A percentile compares a stretch with the other conserved stretches of the same genome.
phyloP scores from a whole-genome alignment of 345 rosid genomes.

The Brassica juncea region DNA sequence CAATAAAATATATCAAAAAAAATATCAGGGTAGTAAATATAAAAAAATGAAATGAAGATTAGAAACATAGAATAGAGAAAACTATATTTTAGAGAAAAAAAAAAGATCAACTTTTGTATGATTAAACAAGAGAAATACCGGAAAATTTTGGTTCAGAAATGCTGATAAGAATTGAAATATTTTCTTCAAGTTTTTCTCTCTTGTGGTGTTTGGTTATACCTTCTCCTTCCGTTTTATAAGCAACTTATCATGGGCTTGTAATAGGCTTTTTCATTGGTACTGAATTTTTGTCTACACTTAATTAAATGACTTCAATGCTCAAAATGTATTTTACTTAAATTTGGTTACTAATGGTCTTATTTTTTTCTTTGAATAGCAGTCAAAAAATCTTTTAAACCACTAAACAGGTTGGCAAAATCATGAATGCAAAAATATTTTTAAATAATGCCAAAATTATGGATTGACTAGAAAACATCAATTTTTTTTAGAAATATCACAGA shows the following conservation, averaged over 20 bases:
- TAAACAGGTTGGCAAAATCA: not conserved
- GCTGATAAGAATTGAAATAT: not conserved
- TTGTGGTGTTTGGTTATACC: conserved; percentile 6
- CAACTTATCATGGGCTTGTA: conserved; percentile 17
- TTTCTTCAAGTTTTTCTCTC: not conserved
- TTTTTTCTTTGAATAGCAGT: not conserved
- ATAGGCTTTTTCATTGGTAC: not conserved
- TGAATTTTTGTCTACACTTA: not conserved
- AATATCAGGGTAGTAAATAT: no score
- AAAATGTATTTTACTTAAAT: not conserved
- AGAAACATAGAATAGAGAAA: not conserved
- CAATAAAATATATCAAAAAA: not conserved
- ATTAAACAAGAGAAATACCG: not conserved
- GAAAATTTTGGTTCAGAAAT: not conserved
- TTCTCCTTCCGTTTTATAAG: conserved; percentile 5
- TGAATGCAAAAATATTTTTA: no score
- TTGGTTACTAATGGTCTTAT: not conserved
- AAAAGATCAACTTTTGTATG: not conserved
- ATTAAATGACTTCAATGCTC: not conserved
- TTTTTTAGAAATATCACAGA: not conserved
- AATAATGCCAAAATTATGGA: not conserved
- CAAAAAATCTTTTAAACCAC: not conserved
- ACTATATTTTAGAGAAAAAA: not conserved
- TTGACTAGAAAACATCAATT: not conserved
- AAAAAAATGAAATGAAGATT: not conserved